These are phyloP conservation scores for Quercus phellos DNA, from an alignment of 331 rosid genomes.

Conservation along the genomic window DNA sequence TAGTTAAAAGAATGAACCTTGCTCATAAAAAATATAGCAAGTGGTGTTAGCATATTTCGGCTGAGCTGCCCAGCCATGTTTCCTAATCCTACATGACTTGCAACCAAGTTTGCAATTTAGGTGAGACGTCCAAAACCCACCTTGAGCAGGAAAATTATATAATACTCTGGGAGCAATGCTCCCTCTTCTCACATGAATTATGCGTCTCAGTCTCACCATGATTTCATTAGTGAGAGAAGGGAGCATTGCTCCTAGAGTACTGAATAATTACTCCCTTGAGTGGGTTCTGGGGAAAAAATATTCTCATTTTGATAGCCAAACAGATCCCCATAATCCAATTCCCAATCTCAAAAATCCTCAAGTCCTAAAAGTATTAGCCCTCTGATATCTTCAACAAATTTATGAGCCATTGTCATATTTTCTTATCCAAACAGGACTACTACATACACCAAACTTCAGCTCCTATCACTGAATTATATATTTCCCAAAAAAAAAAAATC, in stretches of 20 bases:
- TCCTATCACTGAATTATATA: background rate
- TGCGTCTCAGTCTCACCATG: too few species aligned
- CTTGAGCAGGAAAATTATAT: background rate
- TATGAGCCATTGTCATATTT: background rate
- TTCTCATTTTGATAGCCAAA: background rate
- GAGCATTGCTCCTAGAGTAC: too few species aligned
- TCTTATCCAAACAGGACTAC: background rate
- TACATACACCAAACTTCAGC: background rate
- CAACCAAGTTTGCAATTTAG: background rate
- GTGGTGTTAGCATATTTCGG: background rate
- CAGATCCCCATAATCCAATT: background rate
- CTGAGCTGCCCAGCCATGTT: background rate
- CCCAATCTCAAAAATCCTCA: background rate
- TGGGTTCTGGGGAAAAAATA: background rate
- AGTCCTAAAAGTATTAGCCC: background rate
- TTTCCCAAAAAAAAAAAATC: background rate
- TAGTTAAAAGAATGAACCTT: background rate
- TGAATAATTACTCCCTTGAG: background rate
- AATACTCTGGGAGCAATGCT: too few species aligned
- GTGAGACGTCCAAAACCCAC: background rate
- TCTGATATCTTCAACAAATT: background rate
- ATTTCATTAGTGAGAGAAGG: too few species aligned
- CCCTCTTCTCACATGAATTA: too few species aligned
- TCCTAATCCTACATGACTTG: background rate
- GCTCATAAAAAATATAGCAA: background rate